A percentile compares a stretch with the other conserved stretches of the same genome.
Evolutionary conservation across 164 flowering plant species (phyloP).

Genomic region (grape (Vitis vinifera)): ASM3070453v1 NC_081821.1:5581001-5581500

Average conservation of each 20-base stretch:
- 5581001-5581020: conserved; percentile 45
- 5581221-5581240: conserved; percentile 37
- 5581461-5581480: no score
- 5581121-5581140: no score
- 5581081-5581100: not conserved
- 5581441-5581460: no score
- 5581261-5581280: conserved; percentile 58
- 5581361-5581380: not conserved
- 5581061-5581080: not conserved
- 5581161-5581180: conserved; percentile 30
- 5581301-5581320: conserved; percentile 35
- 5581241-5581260: conserved; percentile 67
- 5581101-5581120: no score
- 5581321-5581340: not conserved
- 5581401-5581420: no score
- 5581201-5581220: conserved; percentile 72
- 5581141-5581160: not conserved
- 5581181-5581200: conserved; percentile 42
- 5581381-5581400: not conserved
- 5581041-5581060: conserved; percentile 51
- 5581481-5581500: no score
- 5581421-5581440: no score
- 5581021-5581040: conserved; percentile 48
- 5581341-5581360: not conserved
- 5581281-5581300: conserved; percentile 61